Conservation (phyloP, 2,329 filamentous ascomycete genomes). For the Pseudodiploospora longispora region DNA sequence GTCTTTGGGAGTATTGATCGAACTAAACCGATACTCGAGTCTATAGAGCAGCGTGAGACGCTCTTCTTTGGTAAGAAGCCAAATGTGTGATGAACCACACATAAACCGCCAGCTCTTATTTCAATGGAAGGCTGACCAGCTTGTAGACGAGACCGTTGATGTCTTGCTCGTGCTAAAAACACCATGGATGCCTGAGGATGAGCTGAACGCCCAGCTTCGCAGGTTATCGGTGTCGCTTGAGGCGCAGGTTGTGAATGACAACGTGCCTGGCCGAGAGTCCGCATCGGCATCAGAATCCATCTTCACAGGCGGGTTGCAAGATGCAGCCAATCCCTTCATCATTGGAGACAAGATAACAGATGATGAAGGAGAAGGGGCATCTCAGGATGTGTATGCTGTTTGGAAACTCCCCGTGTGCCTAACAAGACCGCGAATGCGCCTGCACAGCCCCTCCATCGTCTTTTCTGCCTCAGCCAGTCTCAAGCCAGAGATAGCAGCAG, state of each 20-base stretch:
- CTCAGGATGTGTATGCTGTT: constrained; percentile 41
- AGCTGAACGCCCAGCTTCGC: constrained; percentile 50
- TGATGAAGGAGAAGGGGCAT: constrained; percentile 13
- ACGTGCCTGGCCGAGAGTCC: constrained; percentile 36
- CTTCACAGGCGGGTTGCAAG: constrained; percentile 45
- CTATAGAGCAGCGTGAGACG: constrained; percentile 53
- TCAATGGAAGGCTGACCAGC: constrained; percentile 15
- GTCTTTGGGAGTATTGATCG: constrained; percentile 36
- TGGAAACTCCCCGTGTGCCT: constrained; percentile 56
- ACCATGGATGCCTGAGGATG: constrained; percentile 48
- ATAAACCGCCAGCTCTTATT: constrained; percentile 7
- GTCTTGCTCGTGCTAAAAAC: constrained; percentile 62
- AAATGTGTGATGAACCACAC: no score
- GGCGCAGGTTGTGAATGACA: constrained; percentile 54
- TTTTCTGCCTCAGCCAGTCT: constrained; percentile 56
- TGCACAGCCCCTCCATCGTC: constrained; percentile 58
- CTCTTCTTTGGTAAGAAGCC: constrained; percentile 61
- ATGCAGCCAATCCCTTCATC: constrained; percentile 42
- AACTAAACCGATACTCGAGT: constrained; percentile 42
- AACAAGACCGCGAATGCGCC: constrained; percentile 51
- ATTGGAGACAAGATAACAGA: constrained; percentile 33
- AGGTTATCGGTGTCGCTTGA: constrained; percentile 61
- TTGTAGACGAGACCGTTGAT: constrained; percentile 66
- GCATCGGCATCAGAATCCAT: constrained; percentile 50
- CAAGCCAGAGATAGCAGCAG: constrained; percentile 35